A percentile compares a stretch with the other conserved stretches of the same genome.
Conservation (phyloP, 495 filamentous ascomycete genomes). For the Lentithecium fluviatile region DNA sequence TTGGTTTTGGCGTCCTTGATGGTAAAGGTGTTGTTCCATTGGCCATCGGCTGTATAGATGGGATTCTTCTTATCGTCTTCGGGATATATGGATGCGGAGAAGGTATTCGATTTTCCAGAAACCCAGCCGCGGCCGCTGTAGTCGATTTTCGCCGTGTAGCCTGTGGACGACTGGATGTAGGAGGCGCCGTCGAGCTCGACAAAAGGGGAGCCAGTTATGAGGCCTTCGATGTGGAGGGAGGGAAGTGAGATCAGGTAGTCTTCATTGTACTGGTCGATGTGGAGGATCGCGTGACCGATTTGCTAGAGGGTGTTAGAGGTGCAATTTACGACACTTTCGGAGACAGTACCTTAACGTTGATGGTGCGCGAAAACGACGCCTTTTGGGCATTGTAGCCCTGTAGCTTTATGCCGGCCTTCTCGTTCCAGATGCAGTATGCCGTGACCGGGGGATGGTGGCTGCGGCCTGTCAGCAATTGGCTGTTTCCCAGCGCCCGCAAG, state of each 20-base stretch:
- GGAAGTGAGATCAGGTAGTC: slow-evolving; percentile 90
- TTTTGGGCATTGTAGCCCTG: slow-evolving; percentile 99
- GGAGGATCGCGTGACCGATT: slow-evolving; percentile 87
- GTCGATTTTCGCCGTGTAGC: slow-evolving; percentile 88
- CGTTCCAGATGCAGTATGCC: slow-evolving; percentile 87
- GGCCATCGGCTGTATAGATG: slow-evolving; percentile 81
- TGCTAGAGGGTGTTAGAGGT: slow-evolving; percentile 49
- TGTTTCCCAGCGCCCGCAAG: background rate
- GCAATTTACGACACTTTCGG: background rate
- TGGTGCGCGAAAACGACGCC: slow-evolving; percentile 86
- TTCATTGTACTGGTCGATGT: slow-evolving; percentile 68
- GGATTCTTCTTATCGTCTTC: slow-evolving; percentile 75
- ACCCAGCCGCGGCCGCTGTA: slow-evolving; percentile 93
- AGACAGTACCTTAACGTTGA: slow-evolving; percentile 67
- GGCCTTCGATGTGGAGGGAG: slow-evolving; percentile 86
- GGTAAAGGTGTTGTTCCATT: slow-evolving; percentile 84
- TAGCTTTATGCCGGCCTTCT: slow-evolving; percentile 76
- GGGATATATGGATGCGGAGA: slow-evolving; percentile 75
- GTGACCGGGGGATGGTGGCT: slow-evolving; percentile 98
- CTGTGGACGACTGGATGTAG: slow-evolving; percentile 79
- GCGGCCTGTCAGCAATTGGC: background rate
- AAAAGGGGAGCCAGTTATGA: slow-evolving; percentile 87
- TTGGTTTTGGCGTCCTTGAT: slow-evolving; percentile 73
- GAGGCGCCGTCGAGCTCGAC: slow-evolving; percentile 82
- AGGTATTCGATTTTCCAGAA: slow-evolving; percentile 91